Base-by-base conservation (phyloP, 2,329 filamentous ascomycete genomes). In the Beauveria sp. region DNA sequence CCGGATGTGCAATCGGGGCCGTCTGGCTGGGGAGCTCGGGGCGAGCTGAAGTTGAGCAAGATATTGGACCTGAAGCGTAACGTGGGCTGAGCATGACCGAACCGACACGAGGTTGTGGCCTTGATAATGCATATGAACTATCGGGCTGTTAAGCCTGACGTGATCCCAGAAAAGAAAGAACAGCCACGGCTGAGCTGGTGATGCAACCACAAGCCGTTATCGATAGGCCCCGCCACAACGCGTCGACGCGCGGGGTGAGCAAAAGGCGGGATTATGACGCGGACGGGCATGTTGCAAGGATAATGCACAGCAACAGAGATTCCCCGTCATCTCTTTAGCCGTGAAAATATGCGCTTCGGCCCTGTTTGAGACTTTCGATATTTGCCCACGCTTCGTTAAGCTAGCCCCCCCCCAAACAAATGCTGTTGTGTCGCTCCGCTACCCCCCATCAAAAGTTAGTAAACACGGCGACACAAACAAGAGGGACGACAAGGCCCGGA, bases 1-100 rank as follows among this genome's bases (percentile, higher is more conserved):
- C 91, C 91, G 1, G 87, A 90, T 22, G 88, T 96, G 2, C 86
- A 89, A 63, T 75, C 80, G 62, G 92, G 91, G 0, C 83, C 84
- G 53, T 83, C 85, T 22, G 91, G 92, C 1, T 96, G 91, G 91
- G 91, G 91, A 31, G 89, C 88, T 14, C 95, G 93, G 73, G 90
- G 89, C 1, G 76, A 79, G 60, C 77, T 96, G 31, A 85, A 79
- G 66, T 71, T 96, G 42, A 76, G 76, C 16, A 84, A 85, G 66
- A 90, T 96, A 46, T 71, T 93, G 65, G 79, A 80, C 9, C 68
- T 90, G 64, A 79, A 82, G 62, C 77, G 81, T 57, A 77, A 70
- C 14, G 55, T 61, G n/a, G 24, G 42, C 18, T 61, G 59, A 53
- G 18, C 1, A 40, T 22, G 48, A 24, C 14, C 2, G 8, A 31